A percentile compares a stretch with the other conserved stretches of the same genome.
Evolutionary conservation across 108 stramenopile species (phyloP).

Genomic region (Epipyxis sp.): DNA sequence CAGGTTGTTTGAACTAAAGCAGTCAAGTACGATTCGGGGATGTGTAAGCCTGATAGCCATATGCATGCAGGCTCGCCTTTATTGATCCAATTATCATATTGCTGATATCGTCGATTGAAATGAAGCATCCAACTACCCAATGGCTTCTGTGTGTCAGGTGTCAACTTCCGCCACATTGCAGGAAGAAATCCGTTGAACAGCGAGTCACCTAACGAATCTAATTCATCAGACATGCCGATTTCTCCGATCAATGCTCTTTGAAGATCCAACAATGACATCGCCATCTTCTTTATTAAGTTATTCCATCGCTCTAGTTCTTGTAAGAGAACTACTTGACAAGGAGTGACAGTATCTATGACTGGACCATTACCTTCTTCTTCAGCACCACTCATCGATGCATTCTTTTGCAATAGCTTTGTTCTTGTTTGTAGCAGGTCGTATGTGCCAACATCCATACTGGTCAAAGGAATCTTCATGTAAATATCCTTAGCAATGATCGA

Average conservation of each 20-base stretch:
- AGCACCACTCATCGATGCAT: not conserved
- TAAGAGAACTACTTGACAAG: conserved; percentile 63
- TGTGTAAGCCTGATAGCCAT: conserved; percentile 66
- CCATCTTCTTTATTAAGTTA: conserved; percentile 55
- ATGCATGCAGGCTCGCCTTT: conserved; percentile 61
- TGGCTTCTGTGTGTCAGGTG: conserved; percentile 63
- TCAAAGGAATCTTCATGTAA: conserved; percentile 56
- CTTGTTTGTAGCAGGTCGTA: conserved; percentile 52
- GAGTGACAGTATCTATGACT: conserved; percentile 35
- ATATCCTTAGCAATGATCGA: conserved; percentile 49
- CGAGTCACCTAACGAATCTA: conserved; percentile 58
- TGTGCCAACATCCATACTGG: conserved; percentile 52
- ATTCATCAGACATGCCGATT: conserved; percentile 67
- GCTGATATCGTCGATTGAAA: conserved; percentile 45
- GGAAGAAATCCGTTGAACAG: conserved; percentile 67
- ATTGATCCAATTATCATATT: conserved; percentile 59
- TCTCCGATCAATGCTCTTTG: conserved; percentile 60
- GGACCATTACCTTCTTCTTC: not conserved
- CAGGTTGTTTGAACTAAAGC: conserved; percentile 68
- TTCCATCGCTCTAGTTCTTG: conserved; percentile 74
- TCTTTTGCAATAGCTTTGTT: conserved; percentile 8
- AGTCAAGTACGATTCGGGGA: conserved; percentile 68
- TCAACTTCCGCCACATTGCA: conserved; percentile 50
- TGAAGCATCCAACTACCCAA: conserved; percentile 65
- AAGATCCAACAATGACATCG: conserved; percentile 49